Evolutionary conservation across 768 basidiomycete species (phyloP), one percentile per base, ranked within the genome.

Genomic region (Pholiota microspora): DNA sequence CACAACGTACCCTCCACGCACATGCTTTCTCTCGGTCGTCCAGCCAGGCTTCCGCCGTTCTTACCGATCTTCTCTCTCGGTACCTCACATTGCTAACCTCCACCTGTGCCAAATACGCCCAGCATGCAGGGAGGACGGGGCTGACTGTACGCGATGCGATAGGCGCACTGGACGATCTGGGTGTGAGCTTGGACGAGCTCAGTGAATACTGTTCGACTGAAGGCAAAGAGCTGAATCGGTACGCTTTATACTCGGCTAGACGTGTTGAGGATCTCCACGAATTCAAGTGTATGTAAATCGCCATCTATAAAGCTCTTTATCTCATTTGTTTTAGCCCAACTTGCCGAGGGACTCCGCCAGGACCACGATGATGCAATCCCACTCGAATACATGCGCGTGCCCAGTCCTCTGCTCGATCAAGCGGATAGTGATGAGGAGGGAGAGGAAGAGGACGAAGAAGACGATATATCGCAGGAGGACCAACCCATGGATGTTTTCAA

Each of bases 11-110:
- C 15, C 77, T 92, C 13, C 89, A 92, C 59, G 86, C 89, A 0
- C 83, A 92, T 59, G 78, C 78, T 57, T 93, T 94, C 71, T 83
- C 86, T 32, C 80, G 88, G 48, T 80, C 90, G 0, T 93, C 92
- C 2, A 71, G 83, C 0, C 86, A 88, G 63, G 89, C 92, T 2
- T 77, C 84, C 8, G 70, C 80, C 23, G 80, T 87, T 15, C 77
- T 93, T 45, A 86, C 88, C 10, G 89, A 88, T 69, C 75, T 92
- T 58, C 79, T 93, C 59, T 77, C 86, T 32, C 84, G 88, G 52
- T 93, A 92, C 68, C 73, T 92, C 53, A 60, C 79, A 8, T 74
- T 92, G 23, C 74, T 92, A 16, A 73, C 87, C 0, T 73, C 80
- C 0, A 83, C 88, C 6, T 86, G 84, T 63, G 85, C 85, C 18